Percentiles rank a stretch among this genome's conserved stretches.
These are phyloP conservation scores for Curvularia sp. DNA, from an alignment of 2,329 filamentous ascomycete species.

Conservation along the genomic window DNA sequence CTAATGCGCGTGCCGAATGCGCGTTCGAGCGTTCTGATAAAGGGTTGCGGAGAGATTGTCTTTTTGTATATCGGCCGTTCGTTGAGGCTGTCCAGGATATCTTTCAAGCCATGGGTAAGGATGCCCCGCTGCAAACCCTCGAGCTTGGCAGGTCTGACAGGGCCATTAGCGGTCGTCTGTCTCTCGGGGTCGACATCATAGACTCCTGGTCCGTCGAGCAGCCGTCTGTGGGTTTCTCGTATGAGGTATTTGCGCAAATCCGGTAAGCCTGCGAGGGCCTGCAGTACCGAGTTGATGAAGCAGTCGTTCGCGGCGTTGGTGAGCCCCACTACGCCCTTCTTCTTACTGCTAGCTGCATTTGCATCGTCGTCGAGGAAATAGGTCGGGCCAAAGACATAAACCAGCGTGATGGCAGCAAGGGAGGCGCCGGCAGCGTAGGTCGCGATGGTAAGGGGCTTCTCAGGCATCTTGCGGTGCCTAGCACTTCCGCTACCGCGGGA, in stretches of 20 bases:
- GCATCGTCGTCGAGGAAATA: conserved; percentile 90
- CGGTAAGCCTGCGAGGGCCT: conserved; percentile 87
- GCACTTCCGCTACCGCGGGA: conserved; percentile 32
- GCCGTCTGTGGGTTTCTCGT: conserved; percentile 83
- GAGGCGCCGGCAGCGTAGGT: conserved; percentile 96
- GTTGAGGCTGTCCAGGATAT: conserved; percentile 90
- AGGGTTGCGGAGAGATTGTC: conserved; percentile 85
- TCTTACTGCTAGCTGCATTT: conserved; percentile 68
- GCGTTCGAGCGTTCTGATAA: conserved; percentile 81
- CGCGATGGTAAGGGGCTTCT: conserved; percentile 81
- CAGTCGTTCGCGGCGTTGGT: conserved; percentile 84
- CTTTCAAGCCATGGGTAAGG: conserved; percentile 87
- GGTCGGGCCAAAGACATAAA: conserved; percentile 98
- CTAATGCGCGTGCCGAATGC: conserved; percentile 92
- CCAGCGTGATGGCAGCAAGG: conserved; percentile 89
- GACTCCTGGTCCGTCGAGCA: conserved; percentile 77
- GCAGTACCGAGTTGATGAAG: conserved; percentile 90
- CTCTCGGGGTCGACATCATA: conserved; percentile 69
- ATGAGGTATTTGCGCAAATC: conserved; percentile 93
- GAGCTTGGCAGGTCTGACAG: conserved; percentile 57
- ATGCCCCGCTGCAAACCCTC: conserved; percentile 76
- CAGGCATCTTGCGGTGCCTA: conserved; percentile 68
- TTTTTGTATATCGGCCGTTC: conserved; percentile 93
- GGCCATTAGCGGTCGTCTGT: conserved; percentile 51
- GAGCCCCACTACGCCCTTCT: conserved; percentile 87